These are phyloP conservation scores for Phytopythium mirpurense DNA, from an alignment of 352 stramenopile species.

Conservation along the genomic window DNA sequence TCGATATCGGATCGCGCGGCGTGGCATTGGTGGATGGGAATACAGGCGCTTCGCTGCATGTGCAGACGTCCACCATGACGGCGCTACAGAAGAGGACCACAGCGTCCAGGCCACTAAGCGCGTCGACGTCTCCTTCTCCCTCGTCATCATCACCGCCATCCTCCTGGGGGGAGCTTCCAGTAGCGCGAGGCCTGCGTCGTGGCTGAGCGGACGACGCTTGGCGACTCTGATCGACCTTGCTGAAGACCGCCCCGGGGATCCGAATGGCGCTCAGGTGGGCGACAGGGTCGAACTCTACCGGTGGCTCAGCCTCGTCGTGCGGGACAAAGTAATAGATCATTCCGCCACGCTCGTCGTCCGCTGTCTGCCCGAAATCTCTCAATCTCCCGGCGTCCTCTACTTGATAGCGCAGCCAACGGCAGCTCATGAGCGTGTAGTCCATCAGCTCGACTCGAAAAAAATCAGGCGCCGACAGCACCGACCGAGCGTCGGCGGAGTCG, in stretches of 20 bases:
- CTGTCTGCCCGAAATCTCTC: background rate
- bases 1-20: too few species aligned
- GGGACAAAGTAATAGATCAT: slow-evolving; percentile 31
- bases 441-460: slow-evolving; percentile 31
- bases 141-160: too few species aligned
- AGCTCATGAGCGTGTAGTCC: slow-evolving; percentile 17
- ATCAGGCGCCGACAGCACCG: slow-evolving; percentile 13
- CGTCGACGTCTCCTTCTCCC: background rate
- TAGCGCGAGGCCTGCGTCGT: too few species aligned
- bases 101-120: background rate
- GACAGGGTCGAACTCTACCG: slow-evolving; percentile 22
- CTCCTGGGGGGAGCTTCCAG: too few species aligned
- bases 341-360: background rate
- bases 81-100: background rate
- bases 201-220: background rate
- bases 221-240: background rate
- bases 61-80: background rate
- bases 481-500: background rate
- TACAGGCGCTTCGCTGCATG: background rate
- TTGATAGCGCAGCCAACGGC: background rate
- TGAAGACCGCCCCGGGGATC: slow-evolving; percentile 16
- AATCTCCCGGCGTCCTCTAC: too few species aligned
- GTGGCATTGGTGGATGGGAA: background rate
- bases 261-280: slow-evolving; percentile 30
- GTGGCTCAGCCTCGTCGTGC: background rate